phyloP scores from a whole-genome alignment of 1,139 yeast species.

The Diutina sp. region DNA sequence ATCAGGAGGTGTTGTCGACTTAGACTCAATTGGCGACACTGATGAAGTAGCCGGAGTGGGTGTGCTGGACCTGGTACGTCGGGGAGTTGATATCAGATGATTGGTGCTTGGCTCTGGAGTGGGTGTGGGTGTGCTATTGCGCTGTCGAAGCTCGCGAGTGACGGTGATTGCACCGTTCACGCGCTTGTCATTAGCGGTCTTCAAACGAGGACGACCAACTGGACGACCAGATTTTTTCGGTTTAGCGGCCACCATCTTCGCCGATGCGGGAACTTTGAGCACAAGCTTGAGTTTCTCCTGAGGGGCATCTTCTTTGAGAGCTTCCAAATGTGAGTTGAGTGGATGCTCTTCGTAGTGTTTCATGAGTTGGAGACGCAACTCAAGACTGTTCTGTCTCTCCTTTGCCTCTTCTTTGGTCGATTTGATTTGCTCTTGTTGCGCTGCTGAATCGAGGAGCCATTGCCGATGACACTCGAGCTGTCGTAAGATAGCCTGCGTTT shows the following conservation, averaged over 20 bases:
- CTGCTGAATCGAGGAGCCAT: slow-evolving; percentile 18
- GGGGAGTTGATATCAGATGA: background rate
- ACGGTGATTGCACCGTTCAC: background rate
- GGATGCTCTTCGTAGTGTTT: slow-evolving; percentile 25
- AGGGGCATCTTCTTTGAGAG: slow-evolving; percentile 15
- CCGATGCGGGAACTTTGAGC: slow-evolving; percentile 10
- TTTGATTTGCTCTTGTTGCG: slow-evolving; percentile 12
- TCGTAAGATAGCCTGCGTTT: slow-evolving; percentile 20
- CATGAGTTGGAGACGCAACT: slow-evolving; percentile 18
- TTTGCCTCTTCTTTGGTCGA: slow-evolving; percentile 3
- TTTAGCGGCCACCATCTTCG: slow-evolving; percentile 4
- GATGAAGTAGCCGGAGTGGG: background rate
- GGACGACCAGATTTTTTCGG: slow-evolving; percentile 2
- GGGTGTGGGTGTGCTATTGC: background rate
- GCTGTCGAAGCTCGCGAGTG: background rate
- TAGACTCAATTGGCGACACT: too few species aligned
- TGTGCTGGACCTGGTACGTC: background rate
- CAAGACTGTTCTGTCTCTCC: slow-evolving; percentile 5
- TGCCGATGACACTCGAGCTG: slow-evolving; percentile 22
- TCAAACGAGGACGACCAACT: background rate
- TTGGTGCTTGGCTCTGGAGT: background rate
- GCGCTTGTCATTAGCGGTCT: background rate
- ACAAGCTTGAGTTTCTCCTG: slow-evolving; percentile 15
- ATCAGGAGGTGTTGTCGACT: too few species aligned
- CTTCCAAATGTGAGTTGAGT: slow-evolving; percentile 26